Evolutionary conservation across 2,329 filamentous ascomycete species (phyloP).

Genomic region (Periglandula ipomoeae): DNA sequence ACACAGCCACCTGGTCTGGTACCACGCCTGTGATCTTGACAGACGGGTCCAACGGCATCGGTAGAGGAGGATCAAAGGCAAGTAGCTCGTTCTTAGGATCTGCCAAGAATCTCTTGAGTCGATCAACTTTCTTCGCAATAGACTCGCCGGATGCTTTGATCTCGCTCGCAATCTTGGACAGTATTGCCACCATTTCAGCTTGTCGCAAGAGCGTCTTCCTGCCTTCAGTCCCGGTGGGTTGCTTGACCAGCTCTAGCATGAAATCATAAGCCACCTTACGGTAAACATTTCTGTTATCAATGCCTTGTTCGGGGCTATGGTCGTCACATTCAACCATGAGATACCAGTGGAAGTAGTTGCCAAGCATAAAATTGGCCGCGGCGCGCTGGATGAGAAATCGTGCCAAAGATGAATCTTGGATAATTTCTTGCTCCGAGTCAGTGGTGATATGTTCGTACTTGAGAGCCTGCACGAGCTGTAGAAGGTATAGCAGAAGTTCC

Average conservation of each 20-base stretch:
- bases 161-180: conserved; percentile 83
- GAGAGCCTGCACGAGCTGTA: conserved; percentile 90
- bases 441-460: conserved; percentile 79
- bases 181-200: conserved; percentile 77
- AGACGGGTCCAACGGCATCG: conserved; percentile 79
- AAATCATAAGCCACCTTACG: conserved; percentile 93
- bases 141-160: conserved; percentile 73
- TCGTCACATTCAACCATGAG: conserved; percentile 97
- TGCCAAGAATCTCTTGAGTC: conserved; percentile 71
- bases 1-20: conserved; percentile 79
- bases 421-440: conserved; percentile 44
- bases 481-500: conserved; percentile 79
- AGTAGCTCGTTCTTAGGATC: conserved; percentile 87
- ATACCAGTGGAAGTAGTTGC: conserved; percentile 97
- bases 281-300: conserved; percentile 75
- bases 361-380: conserved; percentile 77
- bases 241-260: conserved; percentile 75
- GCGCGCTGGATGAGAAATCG: conserved; percentile 84
- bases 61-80: conserved; percentile 74
- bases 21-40: conserved; percentile 70
- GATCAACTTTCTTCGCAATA: conserved; percentile 71
- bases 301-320: conserved; percentile 62
- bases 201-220: conserved; percentile 74
- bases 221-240: conserved; percentile 59
- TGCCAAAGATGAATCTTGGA: conserved; percentile 74